Evolutionary conservation across 257 asterid species (phyloP).

Genomic region (Salvia splendens): DNA sequence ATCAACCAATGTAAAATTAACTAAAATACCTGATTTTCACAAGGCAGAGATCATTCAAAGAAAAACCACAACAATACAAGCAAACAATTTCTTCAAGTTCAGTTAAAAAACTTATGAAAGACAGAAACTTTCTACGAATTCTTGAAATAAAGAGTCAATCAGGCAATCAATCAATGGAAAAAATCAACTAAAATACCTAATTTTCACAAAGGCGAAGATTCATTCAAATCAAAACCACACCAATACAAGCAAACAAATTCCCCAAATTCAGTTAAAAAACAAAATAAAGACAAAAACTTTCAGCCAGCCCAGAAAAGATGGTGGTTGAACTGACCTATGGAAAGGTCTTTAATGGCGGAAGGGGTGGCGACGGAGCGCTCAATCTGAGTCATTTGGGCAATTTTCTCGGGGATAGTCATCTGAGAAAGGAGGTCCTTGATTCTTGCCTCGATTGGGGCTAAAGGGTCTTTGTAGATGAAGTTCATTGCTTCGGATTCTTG

Average conservation of each 20-base stretch:
- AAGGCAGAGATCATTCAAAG: too few relatives aligned
- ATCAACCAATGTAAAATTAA: too few relatives aligned
- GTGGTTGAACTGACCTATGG: slow-evolving; percentile 42
- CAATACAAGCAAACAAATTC: background rate
- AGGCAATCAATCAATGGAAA: too few relatives aligned
- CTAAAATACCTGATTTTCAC: too few relatives aligned
- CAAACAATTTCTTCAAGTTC: too few relatives aligned
- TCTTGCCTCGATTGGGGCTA: slow-evolving; percentile 51
- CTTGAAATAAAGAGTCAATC: background rate
- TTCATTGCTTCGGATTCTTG: slow-evolving; percentile 38
- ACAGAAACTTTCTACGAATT: too few relatives aligned
- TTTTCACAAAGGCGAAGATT: background rate
- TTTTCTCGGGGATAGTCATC: slow-evolving; percentile 71
- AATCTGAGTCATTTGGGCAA: slow-evolving; percentile 80
- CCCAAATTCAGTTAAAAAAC: background rate
- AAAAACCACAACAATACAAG: too few relatives aligned
- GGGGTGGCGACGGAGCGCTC: slow-evolving; percentile 69
- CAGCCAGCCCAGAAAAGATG: background rate
- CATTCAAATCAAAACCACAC: background rate
- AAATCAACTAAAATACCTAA: too few relatives aligned
- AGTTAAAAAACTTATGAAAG: too few relatives aligned
- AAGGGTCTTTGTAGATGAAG: slow-evolving; percentile 59
- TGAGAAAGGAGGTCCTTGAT: slow-evolving; percentile 67
- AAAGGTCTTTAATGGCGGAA: slow-evolving; percentile 55
- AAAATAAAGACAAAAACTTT: background rate